Conservation (phyloP, 495 filamentous ascomycete genomes). For the Aspergillus hancockii region DNA sequence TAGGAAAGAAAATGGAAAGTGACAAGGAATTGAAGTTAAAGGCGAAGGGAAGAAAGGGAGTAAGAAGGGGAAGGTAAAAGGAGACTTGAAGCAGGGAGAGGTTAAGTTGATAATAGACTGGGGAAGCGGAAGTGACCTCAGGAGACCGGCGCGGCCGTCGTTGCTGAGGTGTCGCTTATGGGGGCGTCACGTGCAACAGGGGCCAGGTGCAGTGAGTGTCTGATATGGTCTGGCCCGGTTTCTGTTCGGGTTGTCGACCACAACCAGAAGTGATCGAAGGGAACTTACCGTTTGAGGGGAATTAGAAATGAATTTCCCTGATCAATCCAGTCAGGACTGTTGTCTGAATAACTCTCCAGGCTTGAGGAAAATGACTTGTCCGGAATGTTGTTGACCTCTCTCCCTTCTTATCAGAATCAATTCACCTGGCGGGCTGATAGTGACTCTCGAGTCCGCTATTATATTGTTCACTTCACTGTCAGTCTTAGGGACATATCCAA, state of each 20-base stretch:
- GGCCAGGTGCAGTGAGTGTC: not conserved
- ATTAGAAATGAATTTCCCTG: no score
- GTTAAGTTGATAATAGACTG: conserved; percentile 24
- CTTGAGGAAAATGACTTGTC: no score
- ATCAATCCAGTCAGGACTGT: no score
- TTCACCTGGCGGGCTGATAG: no score
- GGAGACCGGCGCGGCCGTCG: conserved; percentile 41
- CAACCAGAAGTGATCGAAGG: no score
- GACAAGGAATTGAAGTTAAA: conserved; percentile 21
- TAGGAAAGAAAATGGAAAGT: conserved; percentile 27
- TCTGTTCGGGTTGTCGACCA: not conserved
- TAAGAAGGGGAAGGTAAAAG: conserved; percentile 22
- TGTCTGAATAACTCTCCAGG: no score
- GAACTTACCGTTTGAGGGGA: no score
- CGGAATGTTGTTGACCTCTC: no score
- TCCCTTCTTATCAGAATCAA: no score
- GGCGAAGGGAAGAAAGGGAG: conserved; percentile 20
- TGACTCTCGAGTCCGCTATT: no score
- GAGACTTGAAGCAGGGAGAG: conserved; percentile 13
- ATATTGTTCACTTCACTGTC: no score
- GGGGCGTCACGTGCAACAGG: conserved; percentile 39
- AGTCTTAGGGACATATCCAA: no score
- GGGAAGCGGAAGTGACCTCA: conserved; percentile 43
- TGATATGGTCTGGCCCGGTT: not conserved
- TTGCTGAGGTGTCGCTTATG: conserved; percentile 54